Percentiles rank a stretch among this genome's conserved stretches.
These are phyloP conservation scores for Aleurites moluccanus DNA, from an alignment of 441 rosid species.

Conservation along the genomic window DNA sequence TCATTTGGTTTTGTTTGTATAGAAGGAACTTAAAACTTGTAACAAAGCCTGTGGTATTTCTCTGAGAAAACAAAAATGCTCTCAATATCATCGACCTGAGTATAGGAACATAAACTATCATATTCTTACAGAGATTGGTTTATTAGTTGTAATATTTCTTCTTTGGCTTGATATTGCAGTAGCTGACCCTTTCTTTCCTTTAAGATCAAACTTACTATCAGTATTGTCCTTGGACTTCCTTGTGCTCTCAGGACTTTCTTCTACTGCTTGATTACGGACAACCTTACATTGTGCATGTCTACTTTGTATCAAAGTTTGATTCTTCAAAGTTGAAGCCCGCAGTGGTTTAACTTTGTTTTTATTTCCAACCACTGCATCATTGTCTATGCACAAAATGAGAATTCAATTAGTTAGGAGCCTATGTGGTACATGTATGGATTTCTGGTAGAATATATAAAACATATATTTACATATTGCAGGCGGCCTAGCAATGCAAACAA, in stretches of 20 bases:
- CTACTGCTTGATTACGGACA: slow-evolving; percentile 14
- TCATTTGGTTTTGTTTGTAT: background rate
- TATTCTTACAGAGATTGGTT: slow-evolving; percentile 25
- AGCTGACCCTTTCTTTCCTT: slow-evolving; percentile 28
- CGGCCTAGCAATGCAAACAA: too few species aligned
- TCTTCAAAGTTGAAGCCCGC: slow-evolving; percentile 32
- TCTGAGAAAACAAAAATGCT: slow-evolving; percentile 1
- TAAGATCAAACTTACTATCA: slow-evolving; percentile 24
- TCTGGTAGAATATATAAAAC: too few species aligned
- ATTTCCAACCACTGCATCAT: slow-evolving; percentile 55
- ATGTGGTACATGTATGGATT: background rate
- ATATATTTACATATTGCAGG: too few species aligned
- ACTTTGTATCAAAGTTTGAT: slow-evolving; percentile 27
- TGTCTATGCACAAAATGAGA: slow-evolving; percentile 34
- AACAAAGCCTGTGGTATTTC: background rate
- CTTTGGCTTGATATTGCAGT: slow-evolving; percentile 21
- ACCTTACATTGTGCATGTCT: slow-evolving; percentile 36
- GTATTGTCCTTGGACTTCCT: slow-evolving; percentile 30
- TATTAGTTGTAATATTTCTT: slow-evolving; percentile 28
- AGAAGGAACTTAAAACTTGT: background rate
- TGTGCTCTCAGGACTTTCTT: slow-evolving; percentile 20
- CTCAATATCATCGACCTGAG: background rate
- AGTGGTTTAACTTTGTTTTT: slow-evolving; percentile 33
- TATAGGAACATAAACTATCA: background rate
- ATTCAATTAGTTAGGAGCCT: slow-evolving; percentile 12